phyloP scores from a whole-genome alignment of 1,284 basidiomycete species.

The Microbotryum saponariae region DNA sequence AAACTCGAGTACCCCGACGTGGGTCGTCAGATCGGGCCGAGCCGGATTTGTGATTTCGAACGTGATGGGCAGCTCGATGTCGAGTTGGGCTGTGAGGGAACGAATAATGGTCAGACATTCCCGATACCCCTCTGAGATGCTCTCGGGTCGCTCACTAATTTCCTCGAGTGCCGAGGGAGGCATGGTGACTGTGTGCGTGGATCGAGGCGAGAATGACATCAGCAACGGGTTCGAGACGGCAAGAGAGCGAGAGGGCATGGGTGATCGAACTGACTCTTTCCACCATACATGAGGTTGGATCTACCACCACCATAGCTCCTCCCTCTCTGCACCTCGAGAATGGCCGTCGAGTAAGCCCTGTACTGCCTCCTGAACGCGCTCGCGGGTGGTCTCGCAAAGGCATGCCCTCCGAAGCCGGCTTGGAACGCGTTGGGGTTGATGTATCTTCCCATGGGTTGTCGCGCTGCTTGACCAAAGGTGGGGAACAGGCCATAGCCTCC shows the following conservation, averaged over 20 bases:
- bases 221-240: not conserved
- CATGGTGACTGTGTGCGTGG: constrained; percentile 69
- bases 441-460: constrained; percentile 11
- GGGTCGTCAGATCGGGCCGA: constrained; percentile 72
- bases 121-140: no score
- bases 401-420: constrained; percentile 31
- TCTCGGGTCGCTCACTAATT: constrained; percentile 50
- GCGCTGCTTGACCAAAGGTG: not conserved
- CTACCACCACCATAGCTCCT: constrained; percentile 26
- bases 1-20: constrained; percentile 96
- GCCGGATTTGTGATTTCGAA: constrained; percentile 88
- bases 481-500: constrained; percentile 1
- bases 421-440: constrained; percentile 30
- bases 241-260: constrained; percentile 24
- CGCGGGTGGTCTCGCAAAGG: constrained; percentile 46
- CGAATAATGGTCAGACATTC: no score
- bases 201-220: not conserved
- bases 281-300: constrained; percentile 80
- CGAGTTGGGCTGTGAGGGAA: constrained; percentile 55
- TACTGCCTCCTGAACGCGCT: constrained; percentile 70
- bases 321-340: constrained; percentile 37
- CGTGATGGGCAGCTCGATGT: constrained; percentile 89
- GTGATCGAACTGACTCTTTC: constrained; percentile 70
- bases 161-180: constrained; percentile 87
- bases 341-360: constrained; percentile 45